Percentiles rank a stretch among this genome's conserved stretches.
Evolutionary conservation across 1,139 yeast genomes (phyloP).

Genomic region (Yamadazyma diospyri): DNA sequence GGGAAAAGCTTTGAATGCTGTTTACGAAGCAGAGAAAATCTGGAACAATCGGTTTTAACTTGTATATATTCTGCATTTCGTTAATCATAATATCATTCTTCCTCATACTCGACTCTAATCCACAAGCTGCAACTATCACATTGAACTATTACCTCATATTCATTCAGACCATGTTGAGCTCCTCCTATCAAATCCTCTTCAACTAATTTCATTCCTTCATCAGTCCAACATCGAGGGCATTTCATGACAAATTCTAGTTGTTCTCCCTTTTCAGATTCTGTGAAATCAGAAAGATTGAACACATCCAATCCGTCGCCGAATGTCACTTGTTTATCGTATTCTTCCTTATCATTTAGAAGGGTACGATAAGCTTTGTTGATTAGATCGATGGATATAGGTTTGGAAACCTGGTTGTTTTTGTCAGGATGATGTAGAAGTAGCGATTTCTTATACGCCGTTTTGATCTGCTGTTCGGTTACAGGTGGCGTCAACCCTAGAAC

Average conservation of each 20-base stretch:
- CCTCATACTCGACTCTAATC: slow-evolving; percentile 66
- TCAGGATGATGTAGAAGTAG: slow-evolving; percentile 77
- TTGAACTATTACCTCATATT: slow-evolving; percentile 68
- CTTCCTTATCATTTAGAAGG: slow-evolving; percentile 19
- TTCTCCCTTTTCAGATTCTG: slow-evolving; percentile 17
- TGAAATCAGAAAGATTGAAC: slow-evolving; percentile 60
- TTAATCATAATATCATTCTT: not conserved
- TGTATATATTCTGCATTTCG: not conserved
- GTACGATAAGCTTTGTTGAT: slow-evolving; percentile 61
- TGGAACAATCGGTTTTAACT: slow-evolving; percentile 20
- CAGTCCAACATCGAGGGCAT: slow-evolving; percentile 73
- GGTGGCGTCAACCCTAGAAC: slow-evolving; percentile 45
- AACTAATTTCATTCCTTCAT: slow-evolving; percentile 50
- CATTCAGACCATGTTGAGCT: slow-evolving; percentile 49
- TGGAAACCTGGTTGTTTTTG: slow-evolving; percentile 28
- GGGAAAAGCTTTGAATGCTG: slow-evolving; percentile 65
- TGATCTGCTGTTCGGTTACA: slow-evolving; percentile 42
- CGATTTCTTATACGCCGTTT: slow-evolving; percentile 56
- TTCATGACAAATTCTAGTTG: slow-evolving; percentile 40
- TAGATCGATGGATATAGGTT: slow-evolving; percentile 23
- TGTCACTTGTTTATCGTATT: not conserved
- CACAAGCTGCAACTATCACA: slow-evolving; percentile 82
- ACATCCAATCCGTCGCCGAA: slow-evolving; percentile 66
- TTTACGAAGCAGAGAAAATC: slow-evolving; percentile 49
- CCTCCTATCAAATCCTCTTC: slow-evolving; percentile 61